Conservation (phyloP, 2,329 filamentous ascomycete species). For the Paracorniculantispora psalliotae region DNA sequence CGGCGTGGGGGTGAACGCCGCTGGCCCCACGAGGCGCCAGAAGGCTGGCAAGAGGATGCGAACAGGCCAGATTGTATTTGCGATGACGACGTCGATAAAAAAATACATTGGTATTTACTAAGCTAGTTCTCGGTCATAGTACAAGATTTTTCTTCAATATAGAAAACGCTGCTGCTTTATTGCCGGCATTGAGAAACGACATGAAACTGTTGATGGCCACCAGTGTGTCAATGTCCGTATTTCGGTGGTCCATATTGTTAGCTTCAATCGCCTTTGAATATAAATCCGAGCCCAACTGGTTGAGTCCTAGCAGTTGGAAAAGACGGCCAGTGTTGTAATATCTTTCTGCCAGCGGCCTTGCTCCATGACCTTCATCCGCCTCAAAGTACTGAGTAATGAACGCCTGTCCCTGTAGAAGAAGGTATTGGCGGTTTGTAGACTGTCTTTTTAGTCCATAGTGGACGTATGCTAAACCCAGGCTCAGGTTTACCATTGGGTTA, state of each 20-base stretch:
- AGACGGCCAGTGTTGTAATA: slow-evolving; percentile 35
- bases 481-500: slow-evolving; percentile 75
- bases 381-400: slow-evolving; percentile 56
- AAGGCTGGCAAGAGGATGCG: background rate
- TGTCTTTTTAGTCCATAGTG: slow-evolving; percentile 87
- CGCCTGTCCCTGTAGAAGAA: slow-evolving; percentile 76
- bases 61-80: background rate
- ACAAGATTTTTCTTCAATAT: slow-evolving; percentile 25
- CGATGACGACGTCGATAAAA: background rate
- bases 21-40: background rate
- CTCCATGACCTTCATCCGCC: background rate
- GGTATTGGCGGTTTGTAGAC: slow-evolving; percentile 82
- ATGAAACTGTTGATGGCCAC: slow-evolving; percentile 30
- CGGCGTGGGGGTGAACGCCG: background rate
- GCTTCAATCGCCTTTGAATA: slow-evolving; percentile 48
- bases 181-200: slow-evolving; percentile 26
- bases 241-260: slow-evolving; percentile 1
- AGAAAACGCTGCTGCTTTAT: slow-evolving; percentile 23
- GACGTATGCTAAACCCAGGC: slow-evolving; percentile 77
- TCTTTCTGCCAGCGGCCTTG: slow-evolving; percentile 26
- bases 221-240: slow-evolving; percentile 25
- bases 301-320: slow-evolving; percentile 33
- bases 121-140: no score
- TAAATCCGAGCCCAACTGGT: slow-evolving; percentile 59
- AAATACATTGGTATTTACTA: no score